phyloP scores from a whole-genome alignment of 2,329 filamentous ascomycete genomes.

The Epichloe uncinata region DNA sequence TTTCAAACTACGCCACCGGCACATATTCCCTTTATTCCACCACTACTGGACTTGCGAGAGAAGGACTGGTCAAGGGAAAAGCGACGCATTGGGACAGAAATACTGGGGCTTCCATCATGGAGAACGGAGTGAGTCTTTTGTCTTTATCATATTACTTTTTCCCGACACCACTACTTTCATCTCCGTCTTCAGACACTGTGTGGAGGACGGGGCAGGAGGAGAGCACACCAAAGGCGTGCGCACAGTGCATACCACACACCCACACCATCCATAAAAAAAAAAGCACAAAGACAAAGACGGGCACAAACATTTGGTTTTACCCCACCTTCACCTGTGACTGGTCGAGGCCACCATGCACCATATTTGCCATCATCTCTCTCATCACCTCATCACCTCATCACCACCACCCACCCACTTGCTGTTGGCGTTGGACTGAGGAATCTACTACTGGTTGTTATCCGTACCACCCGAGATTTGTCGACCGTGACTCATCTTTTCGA shows the following conservation, averaged over 20 bases:
- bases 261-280: background rate
- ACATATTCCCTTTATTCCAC: too few species aligned
- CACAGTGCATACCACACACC: background rate
- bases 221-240: background rate
- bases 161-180: background rate
- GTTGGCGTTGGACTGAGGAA: background rate
- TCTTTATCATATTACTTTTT: background rate
- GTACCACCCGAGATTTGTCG: background rate
- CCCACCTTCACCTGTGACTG: constrained; percentile 7
- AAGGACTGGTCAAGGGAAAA: background rate
- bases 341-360: constrained; percentile 3
- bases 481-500: background rate
- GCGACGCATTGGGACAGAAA: background rate
- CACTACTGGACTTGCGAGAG: background rate
- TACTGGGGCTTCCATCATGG: constrained; percentile 9
- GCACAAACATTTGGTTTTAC: constrained; percentile 8
- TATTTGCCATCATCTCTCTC: constrained; percentile 2
- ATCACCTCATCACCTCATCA: background rate
- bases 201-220: background rate
- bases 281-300: background rate
- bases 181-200: background rate
- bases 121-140: constrained; percentile 9
- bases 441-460: background rate
- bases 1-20: too few species aligned
- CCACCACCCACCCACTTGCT: constrained; percentile 1